Evolutionary conservation across 805 yeast genomes (phyloP), one percentile per base, ranked within the genome.

Genomic region (Danielia oregonensis): DNA sequence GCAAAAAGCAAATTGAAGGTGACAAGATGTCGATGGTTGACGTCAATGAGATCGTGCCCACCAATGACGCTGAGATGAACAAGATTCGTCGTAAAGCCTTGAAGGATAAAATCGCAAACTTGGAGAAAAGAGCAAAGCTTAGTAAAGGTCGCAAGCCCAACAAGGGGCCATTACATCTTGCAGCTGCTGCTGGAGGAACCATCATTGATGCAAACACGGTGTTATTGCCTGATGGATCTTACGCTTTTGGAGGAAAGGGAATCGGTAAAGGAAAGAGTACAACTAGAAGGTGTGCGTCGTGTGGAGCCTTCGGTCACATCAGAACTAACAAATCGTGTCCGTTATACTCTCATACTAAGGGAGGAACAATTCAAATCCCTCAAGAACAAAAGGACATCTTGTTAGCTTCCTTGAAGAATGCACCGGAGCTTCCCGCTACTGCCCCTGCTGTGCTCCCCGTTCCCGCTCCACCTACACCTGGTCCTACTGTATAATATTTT

Each of bases 251-350:
- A 23, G 84, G 81, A n/a, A 80, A 78, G 46, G 84, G 85, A 16
- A 75, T 76, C 26, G 86, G 86, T 19, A 82, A 82, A 49, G 84
- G 84, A 21, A 81, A 81, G 49, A 71, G 81, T 19, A 79, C 78
- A 4, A 81, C 83, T 6, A 70, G 98, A 55, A 78, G 86, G 52
- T 91, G 98, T 63, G 89, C 94, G 3, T 82, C 93, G 0, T 91
- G 98, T 70, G 97, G 97, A 15, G 93, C 91, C 9, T 72, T 85
- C 43, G 98, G 97, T 0, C 98, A 91, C 57, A 91, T 91, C 42
- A 75, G 93, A 55, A 91, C 98, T 2, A 88, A 87, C 56, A 83
- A 82, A 52, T 67, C 91, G 2, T 91, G 98, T 63, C 98, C 97
- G 11, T 72, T 88, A 74, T 91, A 85, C 55, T 38, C 44, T 19